Base-by-base conservation (phyloP, 1,284 basidiomycete genomes). In the Fomitopsis palustris region DNA sequence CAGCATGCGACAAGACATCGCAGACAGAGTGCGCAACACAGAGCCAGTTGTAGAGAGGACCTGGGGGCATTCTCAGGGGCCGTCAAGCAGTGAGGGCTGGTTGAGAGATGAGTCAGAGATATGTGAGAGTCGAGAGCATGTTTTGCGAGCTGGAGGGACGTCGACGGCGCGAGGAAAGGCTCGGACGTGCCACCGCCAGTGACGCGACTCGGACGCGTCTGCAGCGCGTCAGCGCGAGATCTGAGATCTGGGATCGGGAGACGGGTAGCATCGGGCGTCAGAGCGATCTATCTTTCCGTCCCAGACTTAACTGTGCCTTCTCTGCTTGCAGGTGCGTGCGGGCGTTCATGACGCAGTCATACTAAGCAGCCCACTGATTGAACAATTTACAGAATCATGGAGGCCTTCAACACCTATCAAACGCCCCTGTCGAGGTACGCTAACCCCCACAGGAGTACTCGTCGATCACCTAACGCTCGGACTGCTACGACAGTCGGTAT, bases 401-500 rank as follows among this genome's bases (percentile, higher is more conserved):
- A 90, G 56, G 74, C 74, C 38, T 83, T 84, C 63, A 79, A 89
- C 67, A 85, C 82, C 0, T 91, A 91, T 65, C 88, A 90, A 68
- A 90, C 88, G 0, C 89, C 88, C 10, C 79, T 91, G 31, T 84
- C 88, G 27, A 90, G 88, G 89, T 90, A 29, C 59, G 49, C 4
- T 38, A n/a, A 1, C 33, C 6, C 6, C 19, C 16, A 12, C 29
- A 19, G 25, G 41, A 17, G 17, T 37, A 37, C 35, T 37, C 12
- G 57, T 19, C 41, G 19, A 60, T 27, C 8, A 29, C 16, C 45
- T 27, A 29, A 47, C 1, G 45, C 29, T 57, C 53, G 59, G 60
- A 54, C 37, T 14, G 21, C 60, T 66, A 56, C 57, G 56, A 31
- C 67, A 97, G 95, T 72, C 95, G 96, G 58, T 99, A 99, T 92